A percentile compares a stretch with the other conserved stretches of the same genome.
Evolutionary conservation across 495 filamentous ascomycete species (phyloP).

Genomic region (Neurospora sp.): DNA sequence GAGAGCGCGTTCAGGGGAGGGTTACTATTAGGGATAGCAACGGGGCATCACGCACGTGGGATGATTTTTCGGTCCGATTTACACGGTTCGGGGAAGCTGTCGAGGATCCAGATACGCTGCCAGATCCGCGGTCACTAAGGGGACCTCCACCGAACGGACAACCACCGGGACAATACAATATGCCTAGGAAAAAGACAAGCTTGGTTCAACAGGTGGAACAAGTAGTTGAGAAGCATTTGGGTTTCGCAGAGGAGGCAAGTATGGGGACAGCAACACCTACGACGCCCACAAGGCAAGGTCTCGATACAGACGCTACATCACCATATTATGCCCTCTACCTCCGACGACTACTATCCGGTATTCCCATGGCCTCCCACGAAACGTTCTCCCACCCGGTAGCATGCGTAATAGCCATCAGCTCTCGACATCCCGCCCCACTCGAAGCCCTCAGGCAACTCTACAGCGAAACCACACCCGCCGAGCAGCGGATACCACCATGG

Average conservation of each 20-base stretch:
- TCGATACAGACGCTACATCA: conserved; percentile 34
- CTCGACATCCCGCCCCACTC: conserved; percentile 67
- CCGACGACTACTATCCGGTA: conserved; percentile 68
- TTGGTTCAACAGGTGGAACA: conserved; percentile 33
- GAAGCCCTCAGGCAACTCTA: conserved; percentile 79
- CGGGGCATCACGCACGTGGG: conserved; percentile 70
- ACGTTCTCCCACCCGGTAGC: conserved; percentile 92
- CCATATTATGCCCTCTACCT: conserved; percentile 76
- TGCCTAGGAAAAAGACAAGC: conserved; percentile 6
- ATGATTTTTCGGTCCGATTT: conserved; percentile 86
- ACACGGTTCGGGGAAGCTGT: conserved; percentile 54
- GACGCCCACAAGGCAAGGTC: conserved; percentile 25
- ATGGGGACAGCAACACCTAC: conserved; percentile 26
- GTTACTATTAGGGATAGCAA: conserved; percentile 84
- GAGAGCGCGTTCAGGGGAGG: conserved; percentile 79
- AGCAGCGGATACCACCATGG: conserved; percentile 62
- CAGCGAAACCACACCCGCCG: conserved; percentile 58
- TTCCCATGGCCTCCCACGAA: conserved; percentile 71
- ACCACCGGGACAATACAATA: conserved; percentile 11
- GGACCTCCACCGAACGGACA: conserved; percentile 10
- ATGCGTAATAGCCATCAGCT: conserved; percentile 92
- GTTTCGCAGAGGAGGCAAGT: conserved; percentile 40
- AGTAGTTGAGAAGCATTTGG: conserved; percentile 43
- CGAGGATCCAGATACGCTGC: conserved; percentile 35
- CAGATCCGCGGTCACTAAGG: conserved; percentile 14